Evolutionary conservation across 768 basidiomycete species (phyloP).

Genomic region (Suillus variegatus): DNA sequence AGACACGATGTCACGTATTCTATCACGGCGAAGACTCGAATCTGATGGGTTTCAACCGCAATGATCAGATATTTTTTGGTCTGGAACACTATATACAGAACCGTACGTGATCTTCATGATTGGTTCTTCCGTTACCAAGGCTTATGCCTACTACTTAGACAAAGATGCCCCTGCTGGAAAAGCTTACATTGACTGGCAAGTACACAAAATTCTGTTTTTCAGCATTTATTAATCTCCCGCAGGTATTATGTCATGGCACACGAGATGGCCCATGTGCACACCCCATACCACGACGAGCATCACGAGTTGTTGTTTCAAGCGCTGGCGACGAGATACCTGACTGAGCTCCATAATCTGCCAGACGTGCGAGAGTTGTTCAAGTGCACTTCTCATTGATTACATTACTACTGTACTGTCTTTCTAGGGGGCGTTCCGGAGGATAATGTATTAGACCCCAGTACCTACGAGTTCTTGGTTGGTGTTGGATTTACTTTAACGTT

Average conservation of each 20-base stretch:
- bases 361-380: background rate
- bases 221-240: background rate
- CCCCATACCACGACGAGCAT: constrained; percentile 26
- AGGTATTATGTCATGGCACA: constrained; percentile 32
- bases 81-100: constrained; percentile 14
- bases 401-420: background rate
- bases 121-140: background rate
- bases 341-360: background rate
- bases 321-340: background rate
- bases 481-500: background rate
- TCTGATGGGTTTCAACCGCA: constrained; percentile 23
- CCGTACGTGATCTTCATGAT: constrained; percentile 11
- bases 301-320: constrained; percentile 22
- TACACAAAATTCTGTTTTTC: background rate
- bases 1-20: constrained; percentile 15
- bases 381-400: background rate
- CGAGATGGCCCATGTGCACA: constrained; percentile 27
- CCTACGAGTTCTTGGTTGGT: background rate
- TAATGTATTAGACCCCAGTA: background rate
- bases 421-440: background rate
- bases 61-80: constrained; percentile 15
- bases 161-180: background rate
- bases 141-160: background rate
- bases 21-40: constrained; percentile 10
- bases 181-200: constrained; percentile 2